phyloP scores from a whole-genome alignment of 805 yeast species.

The Ogataea minuta region DNA sequence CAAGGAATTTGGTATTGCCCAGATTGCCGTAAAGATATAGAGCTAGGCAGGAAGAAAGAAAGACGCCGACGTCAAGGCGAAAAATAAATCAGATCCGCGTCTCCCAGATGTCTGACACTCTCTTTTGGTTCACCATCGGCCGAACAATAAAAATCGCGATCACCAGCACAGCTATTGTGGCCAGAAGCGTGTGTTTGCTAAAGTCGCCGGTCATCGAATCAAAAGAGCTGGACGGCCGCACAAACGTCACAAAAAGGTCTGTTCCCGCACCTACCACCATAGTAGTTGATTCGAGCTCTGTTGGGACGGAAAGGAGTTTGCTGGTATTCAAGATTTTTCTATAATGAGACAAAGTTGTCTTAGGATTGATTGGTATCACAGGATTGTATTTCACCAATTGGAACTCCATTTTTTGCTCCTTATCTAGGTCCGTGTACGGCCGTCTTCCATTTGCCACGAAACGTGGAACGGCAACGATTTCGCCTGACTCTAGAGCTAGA shows the following conservation, averaged over 20 bases:
- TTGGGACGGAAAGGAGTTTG: slow-evolving; percentile 47
- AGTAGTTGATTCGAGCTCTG: slow-evolving; percentile 79
- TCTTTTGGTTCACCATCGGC: slow-evolving; percentile 57
- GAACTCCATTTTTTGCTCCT: slow-evolving; percentile 55
- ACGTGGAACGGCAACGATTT: slow-evolving; percentile 70
- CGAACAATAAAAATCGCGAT: slow-evolving; percentile 46
- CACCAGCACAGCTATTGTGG: slow-evolving; percentile 55
- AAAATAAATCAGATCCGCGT: slow-evolving; percentile 7
- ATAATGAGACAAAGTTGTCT: slow-evolving; percentile 49
- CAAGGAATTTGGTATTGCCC: slow-evolving; percentile 97
- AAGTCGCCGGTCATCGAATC: slow-evolving; percentile 71
- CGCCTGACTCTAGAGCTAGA: slow-evolving; percentile 56
- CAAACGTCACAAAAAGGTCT: slow-evolving; percentile 75
- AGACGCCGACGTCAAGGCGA: slow-evolving; percentile 20
- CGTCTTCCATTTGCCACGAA: slow-evolving; percentile 66
- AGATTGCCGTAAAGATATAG: slow-evolving; percentile 54
- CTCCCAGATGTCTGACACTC: slow-evolving; percentile 52
- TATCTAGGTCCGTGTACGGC: slow-evolving; percentile 49
- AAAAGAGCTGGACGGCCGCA: slow-evolving; percentile 80
- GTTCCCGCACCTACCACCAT: slow-evolving; percentile 62
- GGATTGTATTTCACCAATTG: slow-evolving; percentile 66
- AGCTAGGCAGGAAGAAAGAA: slow-evolving; percentile 27
- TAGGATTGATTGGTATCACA: slow-evolving; percentile 48
- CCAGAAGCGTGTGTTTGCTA: slow-evolving; percentile 59
- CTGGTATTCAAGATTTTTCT: slow-evolving; percentile 38